These are phyloP conservation scores for Cytospora leucostoma DNA, from an alignment of 2,329 filamentous ascomycete species.

Conservation along the genomic window DNA sequence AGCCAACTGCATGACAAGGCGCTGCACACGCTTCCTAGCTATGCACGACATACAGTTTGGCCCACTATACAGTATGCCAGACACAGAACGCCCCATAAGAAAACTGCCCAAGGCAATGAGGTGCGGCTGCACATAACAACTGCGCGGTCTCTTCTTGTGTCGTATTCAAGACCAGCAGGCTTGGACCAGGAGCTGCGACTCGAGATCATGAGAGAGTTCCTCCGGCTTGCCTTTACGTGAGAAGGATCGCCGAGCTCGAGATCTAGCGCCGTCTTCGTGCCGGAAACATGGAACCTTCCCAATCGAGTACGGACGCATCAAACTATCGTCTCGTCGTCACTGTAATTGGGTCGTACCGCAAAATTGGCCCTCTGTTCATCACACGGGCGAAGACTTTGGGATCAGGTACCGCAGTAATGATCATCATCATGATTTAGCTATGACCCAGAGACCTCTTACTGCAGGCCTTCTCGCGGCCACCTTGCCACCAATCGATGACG, in stretches of 20 bases:
- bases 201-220: neutral
- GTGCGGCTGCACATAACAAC: neutral
- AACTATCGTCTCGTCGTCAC: neutral
- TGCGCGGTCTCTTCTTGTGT: too few relatives aligned
- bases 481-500: neutral
- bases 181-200: neutral
- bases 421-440: neutral
- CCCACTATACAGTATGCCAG: neutral
- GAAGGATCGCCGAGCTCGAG: neutral
- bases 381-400: conserved; percentile 5
- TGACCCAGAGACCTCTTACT: neutral
- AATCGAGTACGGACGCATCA: neutral
- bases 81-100: neutral
- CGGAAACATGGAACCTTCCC: neutral
- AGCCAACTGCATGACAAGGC: neutral
- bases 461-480: neutral
- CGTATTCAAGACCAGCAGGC: neutral
- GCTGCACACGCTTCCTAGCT: neutral
- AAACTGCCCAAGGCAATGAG: neutral
- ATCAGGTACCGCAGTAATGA: conserved; percentile 5
- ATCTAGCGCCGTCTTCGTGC: neutral
- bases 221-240: neutral
- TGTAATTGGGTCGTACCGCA: neutral
- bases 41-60: neutral
- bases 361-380: neutral